Base-by-base conservation (phyloP, 1,139 yeast genomes). In the Kodamaea fungicola region DNA sequence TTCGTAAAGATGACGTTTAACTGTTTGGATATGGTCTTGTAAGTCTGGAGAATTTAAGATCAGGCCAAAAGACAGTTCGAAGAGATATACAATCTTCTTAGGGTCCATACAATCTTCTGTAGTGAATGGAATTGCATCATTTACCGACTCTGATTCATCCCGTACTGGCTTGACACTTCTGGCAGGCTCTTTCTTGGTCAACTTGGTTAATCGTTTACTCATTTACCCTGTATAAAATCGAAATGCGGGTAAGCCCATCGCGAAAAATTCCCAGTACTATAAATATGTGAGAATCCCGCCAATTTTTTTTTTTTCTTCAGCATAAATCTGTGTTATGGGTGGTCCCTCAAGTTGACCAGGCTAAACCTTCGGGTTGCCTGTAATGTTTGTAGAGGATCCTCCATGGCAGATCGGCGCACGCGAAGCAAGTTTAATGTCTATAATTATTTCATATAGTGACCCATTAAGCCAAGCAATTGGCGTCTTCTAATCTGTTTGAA, bases 381-480 rank as follows among this genome's bases (percentile, higher is more conserved):
- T 38, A 40, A 44, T 42, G 42, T 52, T 54, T 58, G 68, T 64
- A 66, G 73, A 44, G 50, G 56, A 28, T 59, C 62, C 52, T 57
- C 65, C 61, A 67, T 65, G 64, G 72, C 83, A 73, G 77, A 57
- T 79, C 83, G 83, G 76, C 83, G 84, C 85, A 69, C 71, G 86
- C 52, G 85, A 72, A 72, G 78, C 74, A 67, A 71, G 77, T 69
- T 59, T 55, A 51, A 58, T 53, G 52, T 43, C 19, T 35, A 43
- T 47, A 44, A 38, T 38, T 35, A 45, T 33, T 34, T 36, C 37
- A 29, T 37, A 34, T 31, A 23, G 32, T 41, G 36, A 41, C 42
- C 43, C 51, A 44, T 46, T 51, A 42, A 41, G 56, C 47, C 51
- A 45, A 43, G 49, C 34, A 42, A 39, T 51, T 50, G 54, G 44